Conservation (phyloP, 441 rosid genomes). For the Syzygium malaccense region DNA sequence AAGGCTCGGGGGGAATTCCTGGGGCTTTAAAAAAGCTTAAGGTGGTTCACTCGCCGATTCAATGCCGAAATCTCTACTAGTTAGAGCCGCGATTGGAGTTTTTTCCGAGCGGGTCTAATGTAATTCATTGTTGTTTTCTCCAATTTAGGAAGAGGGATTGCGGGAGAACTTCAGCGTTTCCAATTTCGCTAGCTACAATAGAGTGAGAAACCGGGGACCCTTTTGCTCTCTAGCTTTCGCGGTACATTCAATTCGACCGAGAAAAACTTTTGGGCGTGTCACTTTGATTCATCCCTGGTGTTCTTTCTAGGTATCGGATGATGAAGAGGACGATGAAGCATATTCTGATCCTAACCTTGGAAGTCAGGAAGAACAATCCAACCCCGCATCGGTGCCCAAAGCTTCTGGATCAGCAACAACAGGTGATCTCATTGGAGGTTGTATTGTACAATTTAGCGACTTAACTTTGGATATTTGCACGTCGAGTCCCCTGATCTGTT, state of each 20-base stretch:
- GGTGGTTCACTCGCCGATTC: conserved; percentile 18
- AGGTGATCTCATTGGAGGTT: conserved; percentile 27
- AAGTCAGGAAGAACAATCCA: conserved; percentile 50
- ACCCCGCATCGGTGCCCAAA: conserved; percentile 31
- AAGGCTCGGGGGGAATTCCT: conserved; percentile 82
- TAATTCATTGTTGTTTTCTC: not conserved
- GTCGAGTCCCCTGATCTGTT: not conserved
- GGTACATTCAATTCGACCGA: not conserved
- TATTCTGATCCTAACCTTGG: conserved; percentile 48
- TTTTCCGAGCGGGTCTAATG: not conserved
- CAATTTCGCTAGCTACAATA: conserved; percentile 28
- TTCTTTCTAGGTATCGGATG: conserved; percentile 40
- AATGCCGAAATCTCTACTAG: not conserved
- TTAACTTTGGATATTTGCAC: not conserved
- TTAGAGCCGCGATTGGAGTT: not conserved
- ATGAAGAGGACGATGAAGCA: conserved; percentile 39
- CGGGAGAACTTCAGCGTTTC: conserved; percentile 32
- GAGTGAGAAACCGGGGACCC: conserved; percentile 31
- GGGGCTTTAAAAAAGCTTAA: conserved; percentile 50
- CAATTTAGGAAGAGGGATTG: conserved; percentile 50
- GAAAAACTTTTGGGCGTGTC: not conserved
- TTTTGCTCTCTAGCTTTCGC: not conserved
- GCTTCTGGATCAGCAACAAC: conserved; percentile 41
- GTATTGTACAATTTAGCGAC: not conserved
- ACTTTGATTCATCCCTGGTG: not conserved